Conservation (phyloP, 441 rosid species). For the Aleurites moluccanus region DNA sequence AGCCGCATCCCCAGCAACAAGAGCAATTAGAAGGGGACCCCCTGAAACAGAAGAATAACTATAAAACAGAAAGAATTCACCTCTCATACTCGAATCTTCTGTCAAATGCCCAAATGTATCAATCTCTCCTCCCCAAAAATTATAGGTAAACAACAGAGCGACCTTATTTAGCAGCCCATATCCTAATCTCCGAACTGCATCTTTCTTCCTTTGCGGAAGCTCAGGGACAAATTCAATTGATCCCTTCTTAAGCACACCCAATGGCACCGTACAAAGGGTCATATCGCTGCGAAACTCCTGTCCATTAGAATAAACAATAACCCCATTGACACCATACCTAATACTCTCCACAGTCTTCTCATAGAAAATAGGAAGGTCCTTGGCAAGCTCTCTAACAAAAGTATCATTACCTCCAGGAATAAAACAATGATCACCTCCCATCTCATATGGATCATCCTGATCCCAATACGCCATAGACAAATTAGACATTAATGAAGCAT, state of each 20-base stretch:
- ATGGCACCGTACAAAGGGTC: slow-evolving; percentile 82
- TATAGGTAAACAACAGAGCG: slow-evolving; percentile 77
- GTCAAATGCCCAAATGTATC: slow-evolving; percentile 87
- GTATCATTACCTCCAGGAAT: slow-evolving; percentile 89
- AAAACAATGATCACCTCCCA: slow-evolving; percentile 98
- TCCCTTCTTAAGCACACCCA: slow-evolving; percentile 81
- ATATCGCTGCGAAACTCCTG: slow-evolving; percentile 74
- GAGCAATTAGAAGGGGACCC: slow-evolving; percentile 84
- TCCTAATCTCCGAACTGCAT: slow-evolving; percentile 77
- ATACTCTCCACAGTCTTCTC: slow-evolving; percentile 65
- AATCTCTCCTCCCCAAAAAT: slow-evolving; percentile 87
- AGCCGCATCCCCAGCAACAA: slow-evolving; percentile 90
- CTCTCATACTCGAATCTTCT: slow-evolving; percentile 68
- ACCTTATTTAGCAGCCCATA: slow-evolving; percentile 84
- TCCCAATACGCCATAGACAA: slow-evolving; percentile 95
- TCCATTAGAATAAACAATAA: slow-evolving; percentile 60
- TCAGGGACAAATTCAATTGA: slow-evolving; percentile 70
- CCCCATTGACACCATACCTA: slow-evolving; percentile 75
- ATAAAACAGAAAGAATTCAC: slow-evolving; percentile 87
- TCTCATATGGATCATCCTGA: slow-evolving; percentile 96
- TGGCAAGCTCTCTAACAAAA: slow-evolving; percentile 76
- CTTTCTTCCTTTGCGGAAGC: slow-evolving; percentile 77
- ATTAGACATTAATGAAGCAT: slow-evolving; percentile 81
- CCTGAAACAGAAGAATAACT: slow-evolving; percentile 88
- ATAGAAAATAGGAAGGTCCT: slow-evolving; percentile 78